These are phyloP conservation scores for Apophysomyces elegans DNA, from an alignment of 371 early-diverging fungal genomes.

Conservation along the genomic window DNA sequence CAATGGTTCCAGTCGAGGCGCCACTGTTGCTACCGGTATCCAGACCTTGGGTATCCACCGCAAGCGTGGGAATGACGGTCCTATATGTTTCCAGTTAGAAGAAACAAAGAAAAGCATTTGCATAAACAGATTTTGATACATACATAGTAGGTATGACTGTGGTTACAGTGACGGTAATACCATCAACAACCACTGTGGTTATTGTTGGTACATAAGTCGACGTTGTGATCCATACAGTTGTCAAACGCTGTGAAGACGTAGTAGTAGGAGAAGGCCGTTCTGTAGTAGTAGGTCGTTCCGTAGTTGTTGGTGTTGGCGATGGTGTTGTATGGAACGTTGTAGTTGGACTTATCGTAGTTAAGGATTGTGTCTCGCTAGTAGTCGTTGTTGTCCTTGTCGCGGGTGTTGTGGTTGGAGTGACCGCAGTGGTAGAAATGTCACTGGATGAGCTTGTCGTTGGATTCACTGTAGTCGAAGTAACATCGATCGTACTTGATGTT, in stretches of 20 bases:
- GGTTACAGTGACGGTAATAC: constrained; percentile 11
- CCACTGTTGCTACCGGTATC: not conserved
- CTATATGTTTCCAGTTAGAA: not conserved
- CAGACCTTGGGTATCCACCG: not conserved
- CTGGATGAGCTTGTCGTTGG: not conserved
- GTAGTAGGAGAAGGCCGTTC: not conserved
- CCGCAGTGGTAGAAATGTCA: not conserved
- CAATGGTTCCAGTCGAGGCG: not conserved
- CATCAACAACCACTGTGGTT: constrained; percentile 11
- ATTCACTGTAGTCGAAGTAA: not conserved
- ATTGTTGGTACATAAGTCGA: constrained; percentile 11
- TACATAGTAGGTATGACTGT: constrained; percentile 12
- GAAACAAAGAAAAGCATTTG: not conserved
- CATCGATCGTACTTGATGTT: constrained; percentile 7
- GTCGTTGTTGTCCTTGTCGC: constrained; percentile 5
- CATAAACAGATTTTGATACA: not conserved
- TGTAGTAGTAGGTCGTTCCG: no score
- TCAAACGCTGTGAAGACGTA: not conserved
- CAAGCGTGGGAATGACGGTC: constrained; percentile 4
- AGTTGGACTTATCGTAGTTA: not conserved
- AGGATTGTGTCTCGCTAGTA: not conserved
- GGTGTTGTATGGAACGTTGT: not conserved
- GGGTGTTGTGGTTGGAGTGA: not conserved
- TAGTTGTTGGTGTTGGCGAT: not conserved
- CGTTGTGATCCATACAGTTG: constrained; percentile 8